Conservation (phyloP, 768 basidiomycete genomes). For the Hemileccinum impolitum region DNA sequence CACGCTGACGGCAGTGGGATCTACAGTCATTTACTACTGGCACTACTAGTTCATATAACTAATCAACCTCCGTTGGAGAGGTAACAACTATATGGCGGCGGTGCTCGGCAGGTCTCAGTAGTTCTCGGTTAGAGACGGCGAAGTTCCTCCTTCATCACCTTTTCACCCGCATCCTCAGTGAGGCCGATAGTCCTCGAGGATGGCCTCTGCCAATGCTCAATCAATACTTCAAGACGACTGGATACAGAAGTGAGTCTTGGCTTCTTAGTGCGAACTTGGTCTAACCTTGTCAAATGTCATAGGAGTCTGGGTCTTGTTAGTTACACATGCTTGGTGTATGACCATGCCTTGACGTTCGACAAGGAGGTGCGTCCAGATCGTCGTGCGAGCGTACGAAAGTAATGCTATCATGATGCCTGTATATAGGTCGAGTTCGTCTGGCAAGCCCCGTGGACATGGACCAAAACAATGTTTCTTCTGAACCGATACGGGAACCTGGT, state of each 20-base stretch:
- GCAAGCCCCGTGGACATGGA: constrained; percentile 10
- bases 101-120: no score
- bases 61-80: no score
- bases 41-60: no score
- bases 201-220: no score
- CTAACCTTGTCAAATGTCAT: background rate
- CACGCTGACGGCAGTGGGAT: no score
- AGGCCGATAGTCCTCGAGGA: no score
- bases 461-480: constrained; percentile 11
- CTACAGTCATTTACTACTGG: no score
- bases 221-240: background rate
- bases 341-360: constrained; percentile 13
- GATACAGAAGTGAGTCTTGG: background rate
- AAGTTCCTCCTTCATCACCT: no score
- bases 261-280: background rate
- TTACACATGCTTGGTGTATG: constrained; percentile 11
- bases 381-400: background rate
- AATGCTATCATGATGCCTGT: background rate
- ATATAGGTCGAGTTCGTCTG: constrained; percentile 18
- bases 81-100: no score
- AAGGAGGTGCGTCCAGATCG: constrained; percentile 10
- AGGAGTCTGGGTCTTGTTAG: constrained; percentile 10
- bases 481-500: constrained; percentile 18
- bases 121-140: no score
- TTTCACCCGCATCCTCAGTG: no score